Conservation (phyloP, 352 stramenopile species). For the Globisporangium apiculatum region DNA sequence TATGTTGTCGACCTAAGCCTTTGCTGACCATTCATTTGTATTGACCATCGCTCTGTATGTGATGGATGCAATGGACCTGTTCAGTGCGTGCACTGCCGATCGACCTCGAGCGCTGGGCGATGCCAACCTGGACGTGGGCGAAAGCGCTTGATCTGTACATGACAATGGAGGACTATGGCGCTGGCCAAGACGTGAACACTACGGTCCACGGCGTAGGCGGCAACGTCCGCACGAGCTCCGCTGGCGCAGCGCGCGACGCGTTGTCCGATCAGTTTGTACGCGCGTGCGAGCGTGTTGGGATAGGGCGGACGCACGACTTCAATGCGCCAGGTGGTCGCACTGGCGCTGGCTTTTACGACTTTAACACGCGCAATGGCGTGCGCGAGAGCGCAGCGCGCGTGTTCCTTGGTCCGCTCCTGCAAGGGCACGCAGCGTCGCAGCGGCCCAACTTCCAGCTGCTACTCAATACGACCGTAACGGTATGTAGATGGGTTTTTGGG, state of each 20-base stretch:
- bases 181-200: conserved; percentile 22
- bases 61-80: conserved; percentile 2
- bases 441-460: conserved; percentile 41
- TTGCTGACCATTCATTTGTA: too few relatives aligned
- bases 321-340: conserved; percentile 64
- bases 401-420: conserved; percentile 56
- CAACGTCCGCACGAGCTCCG: conserved; percentile 42
- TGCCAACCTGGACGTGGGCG: conserved; percentile 69
- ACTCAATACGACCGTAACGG: conserved; percentile 54
- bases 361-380: conserved; percentile 79
- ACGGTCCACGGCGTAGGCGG: conserved; percentile 45
- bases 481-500: conserved; percentile 14
- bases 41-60: not conserved
- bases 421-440: conserved; percentile 20
- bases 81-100: conserved; percentile 53
- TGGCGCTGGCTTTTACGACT: conserved; percentile 82
- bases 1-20: conserved; percentile 4
- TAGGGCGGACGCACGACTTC: conserved; percentile 65
- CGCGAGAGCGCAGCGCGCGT: conserved; percentile 73
- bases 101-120: conserved; percentile 75
- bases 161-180: conserved; percentile 64
- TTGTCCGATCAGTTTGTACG: conserved; percentile 45
- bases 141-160: conserved; percentile 67
- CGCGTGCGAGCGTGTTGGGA: conserved; percentile 41
- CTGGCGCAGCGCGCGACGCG: conserved; percentile 20